Evolutionary conservation across 176 grass and related monocot species (phyloP).

Genomic region (Ensete glaucum): DNA sequence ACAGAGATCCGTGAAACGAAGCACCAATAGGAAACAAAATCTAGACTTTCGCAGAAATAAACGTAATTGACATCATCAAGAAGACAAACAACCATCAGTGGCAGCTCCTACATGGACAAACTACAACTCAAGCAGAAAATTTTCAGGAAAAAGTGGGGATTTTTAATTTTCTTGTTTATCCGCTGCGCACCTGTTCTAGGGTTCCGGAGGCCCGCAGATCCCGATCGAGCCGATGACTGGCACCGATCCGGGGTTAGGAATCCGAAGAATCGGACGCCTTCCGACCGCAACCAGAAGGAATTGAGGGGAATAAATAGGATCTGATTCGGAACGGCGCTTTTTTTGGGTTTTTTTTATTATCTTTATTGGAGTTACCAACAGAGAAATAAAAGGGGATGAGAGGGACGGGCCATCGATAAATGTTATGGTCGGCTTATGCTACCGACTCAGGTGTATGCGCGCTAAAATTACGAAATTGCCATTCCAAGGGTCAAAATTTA

Average conservation of each 20-base stretch:
- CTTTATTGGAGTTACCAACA: neutral
- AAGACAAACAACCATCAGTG: too few species aligned
- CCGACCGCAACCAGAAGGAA: neutral
- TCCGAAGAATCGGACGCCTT: slow-evolving; percentile 11
- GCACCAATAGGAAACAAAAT: too few species aligned
- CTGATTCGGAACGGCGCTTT: neutral
- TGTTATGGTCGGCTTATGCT: neutral
- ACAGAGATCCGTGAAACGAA: too few species aligned
- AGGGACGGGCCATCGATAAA: neutral
- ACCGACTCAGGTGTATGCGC: neutral
- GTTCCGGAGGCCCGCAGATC: neutral
- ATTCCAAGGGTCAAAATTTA: neutral
- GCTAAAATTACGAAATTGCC: neutral
- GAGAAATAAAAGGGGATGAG: neutral
- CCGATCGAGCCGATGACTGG: neutral
- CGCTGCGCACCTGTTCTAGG: neutral
- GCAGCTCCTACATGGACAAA: too few species aligned
- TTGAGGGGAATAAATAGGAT: neutral
- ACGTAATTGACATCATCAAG: too few species aligned
- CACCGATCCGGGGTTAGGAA: neutral
- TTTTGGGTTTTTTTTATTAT: neutral
- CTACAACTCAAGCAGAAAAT: neutral
- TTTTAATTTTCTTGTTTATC: neutral
- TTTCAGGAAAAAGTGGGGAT: neutral
- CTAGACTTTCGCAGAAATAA: too few species aligned